Base-by-base conservation (phyloP, 345 rosid species). In the Citrus sp. region DNA sequence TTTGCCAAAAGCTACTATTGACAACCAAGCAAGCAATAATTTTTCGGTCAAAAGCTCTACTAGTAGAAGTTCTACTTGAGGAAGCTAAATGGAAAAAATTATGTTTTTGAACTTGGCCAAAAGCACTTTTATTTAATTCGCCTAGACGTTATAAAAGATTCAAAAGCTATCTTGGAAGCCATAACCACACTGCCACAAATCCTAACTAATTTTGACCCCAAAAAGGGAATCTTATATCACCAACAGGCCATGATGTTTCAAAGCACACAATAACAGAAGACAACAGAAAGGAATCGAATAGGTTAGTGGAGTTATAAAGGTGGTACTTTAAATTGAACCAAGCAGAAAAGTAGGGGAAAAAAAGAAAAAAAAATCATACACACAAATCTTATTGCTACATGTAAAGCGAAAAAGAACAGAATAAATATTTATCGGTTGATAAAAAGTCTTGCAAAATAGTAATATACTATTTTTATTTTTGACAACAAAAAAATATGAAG, bases 251-350 rank as follows among this genome's bases (percentile, higher is more conserved):
- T 40, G 69, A 73, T 25, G 68, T 22, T 67, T 27, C 49, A 19
- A 67, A 74, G 38, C 65, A 25, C 37, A 27, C 0, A 58, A n/a
- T 38, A n/a, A 25, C 5, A 7, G 63, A 65, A 65, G 28, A 55
- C 77, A 6, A 25, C 22, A 74, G 70, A 58, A 55, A 37, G 59
- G 81, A 78, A 82, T 78, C 76, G 37, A 72, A 82, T 49, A 58
- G 38, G 63, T 70, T 27, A 63, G 78, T 80, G 77, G 77, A 78
- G 4, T 42, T 64, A 27, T n/a, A 67, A 80, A 55, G 51, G 16
- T 19, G 18, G 35, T 35, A 35, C 54, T 72, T 9, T 68, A 70
- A 28, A 66, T n/a, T 61, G 79, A 75, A 78, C 77, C 77, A 75
- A 55, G 74, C 55, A 16, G 7, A 51, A 66, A 55, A 70, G 30